Evolutionary conservation across 108 stramenopile species (phyloP), one percentile per base, ranked within the genome.

Genomic region (Fragilariopsis cylindrus): DNA sequence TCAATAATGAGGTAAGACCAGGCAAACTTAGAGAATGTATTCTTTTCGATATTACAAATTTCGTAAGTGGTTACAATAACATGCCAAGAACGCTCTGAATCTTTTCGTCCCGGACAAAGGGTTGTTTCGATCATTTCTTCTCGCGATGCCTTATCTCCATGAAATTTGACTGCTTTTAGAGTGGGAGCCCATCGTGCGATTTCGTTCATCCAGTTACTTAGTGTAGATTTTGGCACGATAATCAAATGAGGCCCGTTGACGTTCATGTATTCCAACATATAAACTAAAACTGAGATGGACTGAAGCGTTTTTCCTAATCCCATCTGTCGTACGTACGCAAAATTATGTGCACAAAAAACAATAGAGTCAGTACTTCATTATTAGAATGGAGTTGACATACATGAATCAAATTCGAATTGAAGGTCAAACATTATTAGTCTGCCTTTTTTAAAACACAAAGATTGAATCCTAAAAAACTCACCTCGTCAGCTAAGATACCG

Each of bases 131-230:
- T 73, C 71, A 91, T 81, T 49, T 81, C 72, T 60, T 90, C 93
- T 48, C 96, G 90, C 46, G 89, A 88, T 49, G 94, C 92, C 74
- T 90, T 90, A 57, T 66, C 77, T 7, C 96, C 98, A 77, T 98
- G 97, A 76, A 96, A 98, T 54, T 92, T 88, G 73, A 98, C 84
- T 2, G 81, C 91, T 15, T 90, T 86, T 7, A 99, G 79, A 2
- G 85, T 75, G 4, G 99, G 99, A 65, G 95, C 97, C 97, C 97
- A 99, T 60, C 97, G 83, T 45, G 73, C 72, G 11, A 99, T 71
- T 84, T 99, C 99, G 73, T 98, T 98, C 90, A 93, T 92, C 99
- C 99, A 99, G 75, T 98, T 98, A 75, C 90, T 88, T 16, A 99
- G 93, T 5, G 98, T 98, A 41, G 93, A 94, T 85, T 98, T 98